A percentile compares a stretch with the other conserved stretches of the same genome.
These are phyloP conservation scores for Mortierella sp. DNA, from an alignment of 371 early-diverging fungal genomes.

Conservation along the genomic window DNA sequence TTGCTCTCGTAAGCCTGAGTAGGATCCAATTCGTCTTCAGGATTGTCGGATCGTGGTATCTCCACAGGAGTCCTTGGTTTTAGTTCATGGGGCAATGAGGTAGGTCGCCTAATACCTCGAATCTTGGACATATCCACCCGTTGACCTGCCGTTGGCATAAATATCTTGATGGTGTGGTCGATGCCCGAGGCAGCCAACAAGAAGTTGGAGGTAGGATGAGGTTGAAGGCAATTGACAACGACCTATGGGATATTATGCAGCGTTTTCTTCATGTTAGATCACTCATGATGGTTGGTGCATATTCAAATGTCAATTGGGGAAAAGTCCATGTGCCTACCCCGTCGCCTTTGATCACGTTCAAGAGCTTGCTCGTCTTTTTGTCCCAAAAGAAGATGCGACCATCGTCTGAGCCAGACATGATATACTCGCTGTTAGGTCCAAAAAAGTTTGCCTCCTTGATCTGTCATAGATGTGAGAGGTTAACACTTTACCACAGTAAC, in stretches of 20 bases:
- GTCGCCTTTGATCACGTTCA: conserved; percentile 77
- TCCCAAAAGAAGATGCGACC: conserved; percentile 83
- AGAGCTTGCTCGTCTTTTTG: conserved; percentile 65
- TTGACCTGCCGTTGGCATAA: conserved; percentile 62
- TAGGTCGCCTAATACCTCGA: conserved; percentile 23
- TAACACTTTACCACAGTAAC: too few species aligned
- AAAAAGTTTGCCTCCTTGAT: conserved; percentile 86
- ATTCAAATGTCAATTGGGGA: conserved; percentile 27
- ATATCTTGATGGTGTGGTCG: conserved; percentile 78
- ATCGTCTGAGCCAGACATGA: conserved; percentile 86
- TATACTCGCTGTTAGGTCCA: conserved; percentile 72
- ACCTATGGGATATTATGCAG: neutral
- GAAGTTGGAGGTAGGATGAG: conserved; percentile 31
- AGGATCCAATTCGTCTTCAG: conserved; percentile 23
- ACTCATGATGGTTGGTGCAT: neutral
- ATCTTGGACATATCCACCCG: conserved; percentile 39
- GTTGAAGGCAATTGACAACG: conserved; percentile 33
- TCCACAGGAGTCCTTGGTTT: neutral
- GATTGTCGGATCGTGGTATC: neutral
- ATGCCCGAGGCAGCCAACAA: conserved; percentile 67
- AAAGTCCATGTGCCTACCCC: conserved; percentile 63
- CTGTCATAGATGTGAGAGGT: conserved; percentile 10
- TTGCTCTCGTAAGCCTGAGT: conserved; percentile 16
- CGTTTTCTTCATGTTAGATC: neutral
- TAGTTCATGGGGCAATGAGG: conserved; percentile 4